These are phyloP conservation scores for Limtongozyma cylindracea DNA, from an alignment of 805 yeast species.

Conservation along the genomic window DNA sequence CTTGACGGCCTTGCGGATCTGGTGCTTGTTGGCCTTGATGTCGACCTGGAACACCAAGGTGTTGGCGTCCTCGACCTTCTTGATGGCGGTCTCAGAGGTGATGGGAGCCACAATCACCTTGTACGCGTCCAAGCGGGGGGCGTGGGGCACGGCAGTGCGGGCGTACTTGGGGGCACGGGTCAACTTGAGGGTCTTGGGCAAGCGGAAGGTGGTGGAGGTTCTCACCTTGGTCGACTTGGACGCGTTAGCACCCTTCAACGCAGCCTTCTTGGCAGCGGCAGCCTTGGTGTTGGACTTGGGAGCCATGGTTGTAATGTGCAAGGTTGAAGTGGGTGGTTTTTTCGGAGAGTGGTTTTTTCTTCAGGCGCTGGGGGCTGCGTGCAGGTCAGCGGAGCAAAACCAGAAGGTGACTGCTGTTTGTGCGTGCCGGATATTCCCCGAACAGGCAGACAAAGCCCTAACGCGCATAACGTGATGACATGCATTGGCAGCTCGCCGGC, in stretches of 20 bases:
- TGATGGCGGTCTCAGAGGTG: slow-evolving; percentile 96
- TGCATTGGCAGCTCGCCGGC: too few species aligned
- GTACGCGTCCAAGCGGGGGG: slow-evolving; percentile 91
- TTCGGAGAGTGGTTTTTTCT: too few species aligned
- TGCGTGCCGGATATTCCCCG: too few species aligned
- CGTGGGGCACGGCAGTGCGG: slow-evolving; percentile 90
- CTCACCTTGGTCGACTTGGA: slow-evolving; percentile 82
- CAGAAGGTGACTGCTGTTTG: too few species aligned
- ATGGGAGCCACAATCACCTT: slow-evolving; percentile 84
- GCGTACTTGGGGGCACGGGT: slow-evolving; percentile 91
- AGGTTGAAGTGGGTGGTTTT: too few species aligned
- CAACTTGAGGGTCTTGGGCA: slow-evolving; percentile 90
- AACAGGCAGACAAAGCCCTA: too few species aligned
- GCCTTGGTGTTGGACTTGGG: slow-evolving; percentile 33
- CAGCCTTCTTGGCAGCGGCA: slow-evolving; percentile 96
- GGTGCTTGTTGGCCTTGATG: slow-evolving; percentile 92
- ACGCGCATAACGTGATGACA: too few species aligned
- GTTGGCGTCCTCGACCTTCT: slow-evolving; percentile 98
- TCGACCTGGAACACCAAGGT: slow-evolving; percentile 97
- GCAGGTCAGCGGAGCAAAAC: too few species aligned
- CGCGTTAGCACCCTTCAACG: slow-evolving; percentile 87
- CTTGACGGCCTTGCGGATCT: slow-evolving; percentile 95
- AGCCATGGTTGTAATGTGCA: too few species aligned
- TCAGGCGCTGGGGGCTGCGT: too few species aligned
- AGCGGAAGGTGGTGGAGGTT: slow-evolving; percentile 86